Percentiles rank a stretch among this genome's conserved stretches.
Conservation (phyloP, 2,329 filamentous ascomycete species). For the Aspergillus unguis region DNA sequence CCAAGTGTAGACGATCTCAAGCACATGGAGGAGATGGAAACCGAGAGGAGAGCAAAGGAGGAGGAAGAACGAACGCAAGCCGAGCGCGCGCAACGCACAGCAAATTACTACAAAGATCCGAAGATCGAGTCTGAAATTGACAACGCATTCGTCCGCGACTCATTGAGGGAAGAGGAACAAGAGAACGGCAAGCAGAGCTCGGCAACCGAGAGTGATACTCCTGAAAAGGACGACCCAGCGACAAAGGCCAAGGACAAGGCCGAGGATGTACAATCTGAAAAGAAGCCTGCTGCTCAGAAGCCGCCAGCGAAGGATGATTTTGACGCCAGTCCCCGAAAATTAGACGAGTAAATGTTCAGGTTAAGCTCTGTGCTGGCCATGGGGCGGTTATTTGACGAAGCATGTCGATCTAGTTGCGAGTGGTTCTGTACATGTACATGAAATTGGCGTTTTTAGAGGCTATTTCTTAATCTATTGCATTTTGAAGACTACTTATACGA, state of each 20-base stretch:
- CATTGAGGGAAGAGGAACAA: slow-evolving; percentile 58
- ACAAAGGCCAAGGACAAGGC: slow-evolving; percentile 1
- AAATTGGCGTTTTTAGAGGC: slow-evolving; percentile 10
- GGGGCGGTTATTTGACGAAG: slow-evolving; percentile 10
- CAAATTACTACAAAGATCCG: slow-evolving; percentile 74
- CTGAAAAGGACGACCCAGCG: slow-evolving; percentile 17
- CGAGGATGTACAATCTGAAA: slow-evolving; percentile 2
- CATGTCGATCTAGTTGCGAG: slow-evolving; percentile 2
- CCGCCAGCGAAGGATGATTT: background rate
- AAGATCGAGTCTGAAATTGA: slow-evolving; percentile 86
- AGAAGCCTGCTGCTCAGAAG: background rate
- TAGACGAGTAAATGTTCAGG: background rate
- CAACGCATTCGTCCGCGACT: slow-evolving; percentile 71
- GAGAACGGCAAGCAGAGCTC: slow-evolving; percentile 17
- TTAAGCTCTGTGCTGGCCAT: slow-evolving; percentile 20
- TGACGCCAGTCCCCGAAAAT: background rate
- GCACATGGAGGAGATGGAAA: slow-evolving; percentile 98
- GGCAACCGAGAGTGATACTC: slow-evolving; percentile 7
- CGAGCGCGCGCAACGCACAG: slow-evolving; percentile 71
- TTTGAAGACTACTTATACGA: too few species aligned
- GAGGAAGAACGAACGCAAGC: slow-evolving; percentile 72
- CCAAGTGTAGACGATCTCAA: slow-evolving; percentile 96
- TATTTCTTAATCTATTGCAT: background rate
- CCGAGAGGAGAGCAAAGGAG: slow-evolving; percentile 75
- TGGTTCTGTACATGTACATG: slow-evolving; percentile 13